Conservation (phyloP, 2,329 filamentous ascomycete genomes). For the Ophiosphaerella herpotricha region DNA sequence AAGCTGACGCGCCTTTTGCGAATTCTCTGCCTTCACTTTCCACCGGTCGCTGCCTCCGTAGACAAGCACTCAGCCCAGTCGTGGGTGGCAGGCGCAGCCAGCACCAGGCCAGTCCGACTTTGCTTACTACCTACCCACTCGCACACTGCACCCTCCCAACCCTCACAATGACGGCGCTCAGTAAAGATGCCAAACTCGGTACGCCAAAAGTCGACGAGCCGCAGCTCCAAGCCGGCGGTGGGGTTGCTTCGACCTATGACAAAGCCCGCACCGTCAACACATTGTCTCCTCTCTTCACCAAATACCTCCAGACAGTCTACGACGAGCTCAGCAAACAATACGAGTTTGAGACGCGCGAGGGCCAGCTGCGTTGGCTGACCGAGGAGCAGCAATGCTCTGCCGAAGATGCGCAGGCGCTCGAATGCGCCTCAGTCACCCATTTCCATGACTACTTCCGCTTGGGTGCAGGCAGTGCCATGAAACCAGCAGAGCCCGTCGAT, state of each 20-base stretch:
- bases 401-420: constrained; percentile 29
- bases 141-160: neutral
- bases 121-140: neutral
- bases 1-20: neutral
- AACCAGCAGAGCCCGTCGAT: constrained; percentile 56
- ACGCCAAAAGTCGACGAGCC: constrained; percentile 38
- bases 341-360: constrained; percentile 38
- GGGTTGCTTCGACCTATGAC: constrained; percentile 33
- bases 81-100: neutral
- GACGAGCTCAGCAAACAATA: constrained; percentile 37
- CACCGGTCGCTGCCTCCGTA: constrained; percentile 11
- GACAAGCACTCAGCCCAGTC: constrained; percentile 14
- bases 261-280: constrained; percentile 37
- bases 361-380: constrained; percentile 34
- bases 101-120: neutral
- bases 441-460: constrained; percentile 54
- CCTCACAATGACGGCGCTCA: neutral
- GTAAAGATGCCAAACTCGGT: constrained; percentile 35
- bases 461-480: constrained; percentile 51
- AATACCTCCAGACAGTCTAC: constrained; percentile 35
- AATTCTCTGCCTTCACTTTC: neutral
- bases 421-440: constrained; percentile 36
- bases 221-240: constrained; percentile 46
- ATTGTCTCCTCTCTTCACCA: constrained; percentile 32
- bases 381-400: constrained; percentile 36